Percentiles rank a stretch among this genome's conserved stretches.
Evolutionary conservation across 768 basidiomycete genomes (phyloP).

Genomic region (Lepiota brunneoincarnata): DNA sequence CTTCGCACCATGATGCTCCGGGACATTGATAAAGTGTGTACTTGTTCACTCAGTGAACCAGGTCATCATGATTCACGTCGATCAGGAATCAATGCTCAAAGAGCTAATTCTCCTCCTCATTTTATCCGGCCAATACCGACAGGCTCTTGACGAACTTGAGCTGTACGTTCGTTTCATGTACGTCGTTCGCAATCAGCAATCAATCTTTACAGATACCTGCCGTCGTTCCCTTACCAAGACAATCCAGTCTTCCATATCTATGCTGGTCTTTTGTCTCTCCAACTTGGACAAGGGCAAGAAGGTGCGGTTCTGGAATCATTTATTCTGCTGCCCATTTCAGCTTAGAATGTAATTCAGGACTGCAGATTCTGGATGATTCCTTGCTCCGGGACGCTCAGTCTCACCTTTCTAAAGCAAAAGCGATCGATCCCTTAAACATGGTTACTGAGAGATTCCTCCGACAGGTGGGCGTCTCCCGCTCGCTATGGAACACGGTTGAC

Average conservation of each 20-base stretch:
- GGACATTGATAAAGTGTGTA: constrained; percentile 58
- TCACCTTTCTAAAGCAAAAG: constrained; percentile 62
- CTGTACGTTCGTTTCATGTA: constrained; percentile 48
- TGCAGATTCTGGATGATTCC: constrained; percentile 22
- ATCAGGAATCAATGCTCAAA: constrained; percentile 58
- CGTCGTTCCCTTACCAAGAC: constrained; percentile 85
- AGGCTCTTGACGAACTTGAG: constrained; percentile 84
- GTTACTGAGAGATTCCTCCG: constrained; percentile 52
- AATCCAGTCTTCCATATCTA: constrained; percentile 79
- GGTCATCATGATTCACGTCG: constrained; percentile 1
- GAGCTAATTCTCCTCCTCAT: constrained; percentile 75
- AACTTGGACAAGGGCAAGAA: constrained; percentile 44
- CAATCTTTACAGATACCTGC: constrained; percentile 60
- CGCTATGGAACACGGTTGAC: background rate
- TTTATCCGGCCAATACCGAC: constrained; percentile 48
- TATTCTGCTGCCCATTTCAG: background rate
- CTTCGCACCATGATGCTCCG: constrained; percentile 72
- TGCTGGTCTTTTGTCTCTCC: constrained; percentile 72
- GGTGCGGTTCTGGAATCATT: constrained; percentile 14
- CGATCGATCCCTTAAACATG: constrained; percentile 54
- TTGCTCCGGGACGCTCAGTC: constrained; percentile 55
- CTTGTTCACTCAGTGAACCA: background rate
- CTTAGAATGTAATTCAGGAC: constrained; percentile 11
- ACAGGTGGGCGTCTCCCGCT: constrained; percentile 35
- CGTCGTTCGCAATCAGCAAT: constrained; percentile 7